Evolutionary conservation across 371 early-diverging fungal species (phyloP).

Genomic region (Entomophthora muscae): DNA sequence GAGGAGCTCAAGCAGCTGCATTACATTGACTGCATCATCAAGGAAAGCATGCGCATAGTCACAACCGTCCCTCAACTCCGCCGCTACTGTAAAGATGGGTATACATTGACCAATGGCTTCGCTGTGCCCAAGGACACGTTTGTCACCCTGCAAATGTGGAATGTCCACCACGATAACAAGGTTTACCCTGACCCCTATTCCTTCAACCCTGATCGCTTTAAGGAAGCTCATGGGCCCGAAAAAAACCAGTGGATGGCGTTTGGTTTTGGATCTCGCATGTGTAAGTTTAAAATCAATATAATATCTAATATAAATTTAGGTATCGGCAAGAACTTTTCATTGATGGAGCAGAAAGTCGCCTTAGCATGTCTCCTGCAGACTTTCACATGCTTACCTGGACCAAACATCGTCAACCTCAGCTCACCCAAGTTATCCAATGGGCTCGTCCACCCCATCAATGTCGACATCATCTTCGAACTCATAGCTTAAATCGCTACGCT

Average conservation of each 20-base stretch:
- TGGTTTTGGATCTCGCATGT: neutral
- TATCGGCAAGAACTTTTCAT: neutral
- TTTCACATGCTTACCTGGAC: no score
- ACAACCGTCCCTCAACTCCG: neutral
- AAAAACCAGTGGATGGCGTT: neutral
- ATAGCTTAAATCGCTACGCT: no score
- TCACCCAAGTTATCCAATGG: no score
- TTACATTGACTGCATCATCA: neutral
- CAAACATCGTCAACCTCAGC: no score
- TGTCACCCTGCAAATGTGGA: neutral
- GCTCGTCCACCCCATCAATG: no score
- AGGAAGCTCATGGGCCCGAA: constrained; percentile 7
- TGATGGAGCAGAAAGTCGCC: constrained; percentile 2
- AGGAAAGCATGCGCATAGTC: neutral
- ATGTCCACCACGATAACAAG: constrained; percentile 14
- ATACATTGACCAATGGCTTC: neutral
- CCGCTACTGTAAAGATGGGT: neutral
- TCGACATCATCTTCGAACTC: no score
- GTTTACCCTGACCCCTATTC: constrained; percentile 19
- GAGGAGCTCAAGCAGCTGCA: neutral
- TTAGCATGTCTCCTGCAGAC: constrained; percentile 13
- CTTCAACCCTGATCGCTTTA: constrained; percentile 32
- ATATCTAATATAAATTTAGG: constrained; percentile 7
- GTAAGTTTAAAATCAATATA: neutral
- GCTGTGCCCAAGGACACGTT: neutral